Percentiles rank a stretch among this genome's conserved stretches.
These are phyloP conservation scores for Russula sp. DNA, from an alignment of 768 basidiomycete species.

Conservation along the genomic window DNA sequence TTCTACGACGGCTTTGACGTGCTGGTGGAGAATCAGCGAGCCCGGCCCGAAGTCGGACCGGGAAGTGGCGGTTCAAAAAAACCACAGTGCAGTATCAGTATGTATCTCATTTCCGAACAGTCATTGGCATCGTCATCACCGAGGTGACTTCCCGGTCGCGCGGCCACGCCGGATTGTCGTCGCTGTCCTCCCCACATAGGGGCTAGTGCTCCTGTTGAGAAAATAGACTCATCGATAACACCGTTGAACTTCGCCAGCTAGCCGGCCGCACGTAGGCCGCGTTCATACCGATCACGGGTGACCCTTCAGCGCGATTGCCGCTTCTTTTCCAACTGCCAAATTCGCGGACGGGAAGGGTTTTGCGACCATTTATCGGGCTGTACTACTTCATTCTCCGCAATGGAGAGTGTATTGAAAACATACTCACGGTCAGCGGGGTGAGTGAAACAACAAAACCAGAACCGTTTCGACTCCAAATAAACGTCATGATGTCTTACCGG, in stretches of 20 bases:
- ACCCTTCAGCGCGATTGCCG: background rate
- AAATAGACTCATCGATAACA: no score
- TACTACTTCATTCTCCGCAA: no score
- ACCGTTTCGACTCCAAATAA: no score
- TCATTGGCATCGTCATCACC: background rate
- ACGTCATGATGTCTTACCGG: background rate
- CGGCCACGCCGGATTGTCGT: background rate
- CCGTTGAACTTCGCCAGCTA: background rate
- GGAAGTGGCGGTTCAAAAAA: no score
- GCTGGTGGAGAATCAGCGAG: no score
- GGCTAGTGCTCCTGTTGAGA: background rate
- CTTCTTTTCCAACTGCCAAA: background rate
- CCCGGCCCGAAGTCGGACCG: no score
- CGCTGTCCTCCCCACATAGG: background rate
- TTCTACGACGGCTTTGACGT: no score
- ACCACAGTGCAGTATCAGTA: no score
- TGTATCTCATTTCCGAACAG: no score
- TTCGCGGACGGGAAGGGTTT: background rate
- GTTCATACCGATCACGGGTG: background rate
- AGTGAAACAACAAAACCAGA: background rate
- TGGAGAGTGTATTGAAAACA: background rate
- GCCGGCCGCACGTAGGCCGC: conserved; percentile 4
- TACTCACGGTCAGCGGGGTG: background rate
- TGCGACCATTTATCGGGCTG: no score
- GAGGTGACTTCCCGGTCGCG: background rate